Base-by-base conservation (phyloP, 441 rosid species). In the Brassica hybrid region DNA sequence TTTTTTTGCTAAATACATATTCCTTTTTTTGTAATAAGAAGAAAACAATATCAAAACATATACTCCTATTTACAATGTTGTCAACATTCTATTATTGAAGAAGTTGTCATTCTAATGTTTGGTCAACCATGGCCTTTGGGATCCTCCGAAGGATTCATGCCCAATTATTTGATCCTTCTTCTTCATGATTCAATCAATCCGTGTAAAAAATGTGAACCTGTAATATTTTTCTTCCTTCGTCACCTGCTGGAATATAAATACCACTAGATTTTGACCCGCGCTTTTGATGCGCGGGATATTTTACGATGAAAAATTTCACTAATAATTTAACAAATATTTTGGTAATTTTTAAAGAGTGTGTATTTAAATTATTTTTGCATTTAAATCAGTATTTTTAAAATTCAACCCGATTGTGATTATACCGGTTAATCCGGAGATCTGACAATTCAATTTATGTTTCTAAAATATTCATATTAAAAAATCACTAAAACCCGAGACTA, bases 51-150 rank as follows among this genome's bases (percentile, higher is more conserved):
- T 57, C 52, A 36, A 7, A 23, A 68, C 50, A 64, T 69, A 32
- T 69, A 21, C 23, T 21, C 23, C 23, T 21, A 1, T 75, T 18
- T 43, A 43, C 57, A 66, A 65, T 72, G 67, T 34, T 73, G 78
- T 74, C 56, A 67, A 79, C 75, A 38, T 69, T 67, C 80, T 79
- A 80, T 82, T 43, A 80, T 69, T 81, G 48, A 74, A 78, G 80
- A 83, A 84, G 74, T 83, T 84, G 88, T 83, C 83, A 80, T 70
- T 67, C 74, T 70, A 72, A 67, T 68, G 72, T 63, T 71, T 57
- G 62, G 65, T 66, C 71, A 41, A 71, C 73, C 74, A 3, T 85
- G 89, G 83, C 89, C 81, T 69, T 84, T 87, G 86, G 86, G 65
- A 65, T 79, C 61, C 79, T 59, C 83, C 76, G 84, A 86, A 61